Base-by-base conservation (phyloP, 2,329 filamentous ascomycete genomes). In the Penicillium sp. region DNA sequence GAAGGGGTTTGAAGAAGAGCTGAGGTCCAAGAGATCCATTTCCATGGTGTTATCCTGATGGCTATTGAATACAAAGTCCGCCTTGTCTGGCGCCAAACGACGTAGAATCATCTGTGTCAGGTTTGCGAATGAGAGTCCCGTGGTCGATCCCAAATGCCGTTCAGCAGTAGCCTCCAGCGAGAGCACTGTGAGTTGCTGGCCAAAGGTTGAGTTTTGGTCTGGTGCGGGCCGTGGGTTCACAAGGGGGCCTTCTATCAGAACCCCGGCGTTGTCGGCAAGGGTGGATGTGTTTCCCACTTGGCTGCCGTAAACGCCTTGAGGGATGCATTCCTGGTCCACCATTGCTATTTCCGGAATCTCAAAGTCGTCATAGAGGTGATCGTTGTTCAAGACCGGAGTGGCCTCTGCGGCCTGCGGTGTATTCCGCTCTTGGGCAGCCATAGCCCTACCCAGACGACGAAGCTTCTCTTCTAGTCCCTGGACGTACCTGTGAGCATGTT, bases 161-260 rank as follows among this genome's bases (percentile, higher is more conserved):
- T 80, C 78, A 10, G 78, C 78, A 0, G 76, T 70, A 1, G 77
- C 78, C 51, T 79, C 76, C 0, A 80, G 65, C 0, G 77, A 79
- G 2, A 79, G 61, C 0, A 67, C 58, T 45, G 73, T 72, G 8
- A 78, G 67, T 59, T 76, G 75, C 15, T 71, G 27, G 64, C 70
- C 27, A 77, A 66, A 19, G 65, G 66, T 27, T 60, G 61, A 0
- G 64, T 57, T 33, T 63, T 60, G 50, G 49, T 58, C 16, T 15
- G 25, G 10, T 31, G 43, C 3, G 6, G 25, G 43, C 25, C n/a
- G 25, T 15, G 43, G 7, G 25, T 11, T 46, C 11, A 21, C 11
- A 13, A n/a, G 15, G 15, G 16, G 25, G 25, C 11, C n/a, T 46
- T 46, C 25, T 15, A 21, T 21, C 25, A 19, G 43, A 29, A 13